These are phyloP conservation scores for Pythium scleroteichum DNA, from an alignment of 352 stramenopile species.

Conservation along the genomic window DNA sequence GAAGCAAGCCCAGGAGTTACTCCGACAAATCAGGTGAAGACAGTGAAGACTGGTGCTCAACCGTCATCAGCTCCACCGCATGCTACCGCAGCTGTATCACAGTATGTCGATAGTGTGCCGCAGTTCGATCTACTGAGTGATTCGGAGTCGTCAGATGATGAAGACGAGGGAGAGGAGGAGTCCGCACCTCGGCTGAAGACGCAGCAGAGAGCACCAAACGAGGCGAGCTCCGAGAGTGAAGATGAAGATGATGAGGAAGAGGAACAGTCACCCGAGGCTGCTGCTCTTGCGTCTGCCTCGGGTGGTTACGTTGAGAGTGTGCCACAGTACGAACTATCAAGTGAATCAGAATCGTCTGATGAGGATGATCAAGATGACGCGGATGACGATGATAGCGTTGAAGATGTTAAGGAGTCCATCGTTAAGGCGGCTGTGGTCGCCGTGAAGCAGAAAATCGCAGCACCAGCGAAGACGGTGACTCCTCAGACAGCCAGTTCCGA, in stretches of 20 bases:
- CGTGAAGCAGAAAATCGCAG: conserved; percentile 13
- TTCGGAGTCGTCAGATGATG: conserved; percentile 25
- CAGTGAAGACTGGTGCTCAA: background rate
- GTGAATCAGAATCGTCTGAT: conserved; percentile 45
- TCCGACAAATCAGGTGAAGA: conserved; percentile 19
- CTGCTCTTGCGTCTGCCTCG: conserved; percentile 13
- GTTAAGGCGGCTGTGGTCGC: conserved; percentile 11
- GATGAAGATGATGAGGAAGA: conserved; percentile 16
- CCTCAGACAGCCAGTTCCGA: conserved; percentile 32
- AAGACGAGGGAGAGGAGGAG: conserved; percentile 12
- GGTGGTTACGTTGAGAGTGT: conserved; percentile 54
- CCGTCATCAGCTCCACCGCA: background rate
- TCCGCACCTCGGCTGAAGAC: too few species aligned
- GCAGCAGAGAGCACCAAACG: conserved; percentile 1
- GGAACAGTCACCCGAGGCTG: conserved; percentile 5
- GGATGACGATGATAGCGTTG: conserved; percentile 26
- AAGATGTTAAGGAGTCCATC: conserved; percentile 22
- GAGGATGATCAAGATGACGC: conserved; percentile 31
- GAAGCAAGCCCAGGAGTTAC: background rate
- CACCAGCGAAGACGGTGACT: background rate
- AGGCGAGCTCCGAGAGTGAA: conserved; percentile 15
- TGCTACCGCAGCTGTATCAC: background rate
- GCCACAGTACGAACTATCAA: conserved; percentile 58
- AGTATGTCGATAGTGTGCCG: conserved; percentile 30
- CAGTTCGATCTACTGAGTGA: conserved; percentile 29